Base-by-base conservation (phyloP, 1,284 basidiomycete species). In the Violaceomyces palustris region DNA sequence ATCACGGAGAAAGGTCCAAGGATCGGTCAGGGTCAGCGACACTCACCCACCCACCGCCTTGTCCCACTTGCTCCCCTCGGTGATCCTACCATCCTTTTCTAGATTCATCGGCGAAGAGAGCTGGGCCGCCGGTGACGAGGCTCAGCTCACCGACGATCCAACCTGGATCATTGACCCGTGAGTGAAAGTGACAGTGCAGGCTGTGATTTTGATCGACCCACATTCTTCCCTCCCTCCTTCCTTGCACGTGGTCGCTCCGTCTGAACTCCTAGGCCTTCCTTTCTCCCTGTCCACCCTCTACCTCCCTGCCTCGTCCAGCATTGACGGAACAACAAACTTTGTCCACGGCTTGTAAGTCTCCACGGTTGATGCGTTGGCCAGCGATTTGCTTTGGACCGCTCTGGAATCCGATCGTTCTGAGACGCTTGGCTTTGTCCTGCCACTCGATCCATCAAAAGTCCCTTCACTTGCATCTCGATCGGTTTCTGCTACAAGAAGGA, bases 321-420 rank as follows among this genome's bases (percentile, higher is more conserved):
- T 69, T 85, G 87, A 89, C 69, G 87, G 88, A 8, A 96, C 91
- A 1, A 94, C 91, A 40, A 96, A 96, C 76, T 96, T 96, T 67
- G 82, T 96, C 23, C 84, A 92, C 61, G 64, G 57, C 4, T 68
- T 69, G 31, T 32, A 14, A 32, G 31, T 32, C 26, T 8, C 26
- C n/a, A 8, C n/a, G 26, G 26, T n/a, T 28, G 26, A n/a, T n/a
- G n/a, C n/a, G n/a, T n/a, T n/a, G n/a, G n/a, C n/a, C n/a, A n/a
- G n/a, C n/a, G n/a, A n/a, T n/a, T n/a, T n/a, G n/a, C n/a, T n/a
- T n/a, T n/a, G n/a, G n/a, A n/a, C n/a, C n/a, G n/a, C n/a, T n/a
- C n/a, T n/a, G n/a, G n/a, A n/a, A n/a, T n/a, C n/a, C n/a, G n/a
- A n/a, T n/a, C n/a, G n/a, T n/a, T 28, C 15, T 32, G 17, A 18